These are phyloP conservation scores for Streptanthus diversifolius DNA, from an alignment of 345 rosid genomes.

Conservation along the genomic window DNA sequence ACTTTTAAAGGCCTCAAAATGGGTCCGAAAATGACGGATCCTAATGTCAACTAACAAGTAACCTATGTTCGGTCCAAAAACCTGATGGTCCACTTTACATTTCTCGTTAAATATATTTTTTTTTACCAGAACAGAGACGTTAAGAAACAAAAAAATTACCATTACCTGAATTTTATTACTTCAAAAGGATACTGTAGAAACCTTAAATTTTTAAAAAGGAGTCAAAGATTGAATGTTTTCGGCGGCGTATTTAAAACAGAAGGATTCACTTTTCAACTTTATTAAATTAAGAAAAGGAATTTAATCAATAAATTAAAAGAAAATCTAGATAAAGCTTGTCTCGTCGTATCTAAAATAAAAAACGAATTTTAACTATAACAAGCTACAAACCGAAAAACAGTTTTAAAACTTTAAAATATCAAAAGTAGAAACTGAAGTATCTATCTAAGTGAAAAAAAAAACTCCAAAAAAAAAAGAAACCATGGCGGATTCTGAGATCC, in stretches of 20 bases:
- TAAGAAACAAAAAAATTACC: neutral
- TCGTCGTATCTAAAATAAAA: neutral
- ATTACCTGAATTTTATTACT: neutral
- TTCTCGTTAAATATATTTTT: neutral
- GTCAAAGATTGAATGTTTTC: slow-evolving; percentile 1
- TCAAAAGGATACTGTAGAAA: neutral
- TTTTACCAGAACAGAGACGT: neutral
- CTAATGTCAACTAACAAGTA: slow-evolving; percentile 5
- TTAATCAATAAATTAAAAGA: neutral
- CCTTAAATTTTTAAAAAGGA: neutral
- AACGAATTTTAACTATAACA: slow-evolving; percentile 20
- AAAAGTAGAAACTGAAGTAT: slow-evolving; percentile 10
- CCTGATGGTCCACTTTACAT: slow-evolving; percentile 7
- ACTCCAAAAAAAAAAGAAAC: neutral
- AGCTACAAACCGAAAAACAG: slow-evolving; percentile 13
- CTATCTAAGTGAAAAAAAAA: neutral
- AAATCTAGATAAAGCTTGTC: neutral
- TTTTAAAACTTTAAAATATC: neutral
- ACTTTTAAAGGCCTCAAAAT: neutral
- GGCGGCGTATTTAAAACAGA: slow-evolving; percentile 12
- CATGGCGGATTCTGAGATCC: slow-evolving; percentile 17
- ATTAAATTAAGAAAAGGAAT: neutral
- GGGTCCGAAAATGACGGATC: slow-evolving; percentile 7
- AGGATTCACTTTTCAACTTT: neutral
- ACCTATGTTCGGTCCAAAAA: slow-evolving; percentile 21